Base-by-base conservation (phyloP, 2,329 filamentous ascomycete species). In the Botrytis hyacinthi region DNA sequence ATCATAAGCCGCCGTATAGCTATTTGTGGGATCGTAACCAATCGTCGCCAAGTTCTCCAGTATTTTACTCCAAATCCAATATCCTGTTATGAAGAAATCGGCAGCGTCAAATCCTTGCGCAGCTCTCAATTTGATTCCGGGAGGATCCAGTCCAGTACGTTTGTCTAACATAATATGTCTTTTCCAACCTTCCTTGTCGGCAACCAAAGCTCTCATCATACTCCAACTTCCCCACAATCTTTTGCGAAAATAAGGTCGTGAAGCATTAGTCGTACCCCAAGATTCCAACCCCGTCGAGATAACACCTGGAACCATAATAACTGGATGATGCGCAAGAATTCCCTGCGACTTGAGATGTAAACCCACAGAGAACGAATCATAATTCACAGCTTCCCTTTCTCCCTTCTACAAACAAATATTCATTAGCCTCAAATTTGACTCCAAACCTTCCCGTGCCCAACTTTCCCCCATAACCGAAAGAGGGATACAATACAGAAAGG, bases 41-140 rank as follows among this genome's bases (percentile, higher is more conserved):
- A 99, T 92, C 0, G 94, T 96, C 0, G 96, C 96, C 70, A 99
- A 86, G 80, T 99, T 99, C 83, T 99, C 96, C 68, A 99, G 87
- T 75, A 99, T 98, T 84, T 98, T 98, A 84, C 93, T 98, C 76
- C 80, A 81, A 75, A 99, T 98, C 96, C 96, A 99, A 83, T 99
- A 99, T 16, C 90, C 90, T 0, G 90, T 92, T 75, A 92, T 92
- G 83, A 97, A 96, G 84, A 99, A 99, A 83, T 99, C 96, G 18
- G 96, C 95, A 3, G 96, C 96, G 82, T 99, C 96, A 79, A 99
- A 99, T 2, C 96, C 96, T 81, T 98, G 96, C 0, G 96, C 95
- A 14, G 96, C 94, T 54, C 96, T 90, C 32, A 99, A 84, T 84
- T 98, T 98, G 79, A 98, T 90, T 0, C 79, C 90, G 0, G 94